phyloP scores from a whole-genome alignment of 1,139 yeast genomes.

The Geotrichum klebahnii region DNA sequence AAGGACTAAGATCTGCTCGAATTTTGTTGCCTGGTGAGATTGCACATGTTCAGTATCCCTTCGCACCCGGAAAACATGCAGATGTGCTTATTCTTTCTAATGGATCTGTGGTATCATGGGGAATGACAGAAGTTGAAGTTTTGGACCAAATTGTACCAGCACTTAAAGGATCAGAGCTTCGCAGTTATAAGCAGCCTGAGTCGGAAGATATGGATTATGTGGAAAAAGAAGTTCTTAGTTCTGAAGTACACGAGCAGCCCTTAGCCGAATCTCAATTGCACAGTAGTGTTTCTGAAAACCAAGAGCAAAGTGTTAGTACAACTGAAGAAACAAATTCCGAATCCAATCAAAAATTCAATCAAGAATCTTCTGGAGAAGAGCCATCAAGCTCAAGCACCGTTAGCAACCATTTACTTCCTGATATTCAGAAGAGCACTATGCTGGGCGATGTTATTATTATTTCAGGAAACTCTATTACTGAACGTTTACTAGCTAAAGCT shows the following conservation, averaged over 20 bases:
- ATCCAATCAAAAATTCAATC: too few species aligned
- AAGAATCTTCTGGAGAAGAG: too few species aligned
- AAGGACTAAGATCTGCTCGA: constrained; percentile 42
- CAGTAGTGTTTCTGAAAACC: constrained; percentile 7
- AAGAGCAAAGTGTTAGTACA: background rate
- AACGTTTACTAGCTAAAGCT: constrained; percentile 66
- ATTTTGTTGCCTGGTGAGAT: constrained; percentile 70
- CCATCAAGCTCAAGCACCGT: too few species aligned
- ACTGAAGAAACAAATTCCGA: too few species aligned
- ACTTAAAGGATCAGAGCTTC: constrained; percentile 47
- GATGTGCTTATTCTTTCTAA: constrained; percentile 64
- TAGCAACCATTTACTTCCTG: background rate
- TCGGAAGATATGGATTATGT: constrained; percentile 85
- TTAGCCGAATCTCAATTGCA: too few species aligned
- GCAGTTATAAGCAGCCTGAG: constrained; percentile 53
- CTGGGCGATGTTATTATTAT: constrained; percentile 69
- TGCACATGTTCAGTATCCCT: constrained; percentile 43
- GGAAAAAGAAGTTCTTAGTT: constrained; percentile 42
- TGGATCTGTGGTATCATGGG: constrained; percentile 84
- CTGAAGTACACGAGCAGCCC: too few species aligned
- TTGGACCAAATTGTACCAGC: constrained; percentile 45
- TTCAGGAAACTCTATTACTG: constrained; percentile 47
- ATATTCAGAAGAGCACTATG: constrained; percentile 39
- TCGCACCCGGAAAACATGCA: constrained; percentile 40
- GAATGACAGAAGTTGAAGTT: constrained; percentile 51